Conservation (phyloP, 176 grass and related monocot species). For the Thinopyrum elongatum region DNA sequence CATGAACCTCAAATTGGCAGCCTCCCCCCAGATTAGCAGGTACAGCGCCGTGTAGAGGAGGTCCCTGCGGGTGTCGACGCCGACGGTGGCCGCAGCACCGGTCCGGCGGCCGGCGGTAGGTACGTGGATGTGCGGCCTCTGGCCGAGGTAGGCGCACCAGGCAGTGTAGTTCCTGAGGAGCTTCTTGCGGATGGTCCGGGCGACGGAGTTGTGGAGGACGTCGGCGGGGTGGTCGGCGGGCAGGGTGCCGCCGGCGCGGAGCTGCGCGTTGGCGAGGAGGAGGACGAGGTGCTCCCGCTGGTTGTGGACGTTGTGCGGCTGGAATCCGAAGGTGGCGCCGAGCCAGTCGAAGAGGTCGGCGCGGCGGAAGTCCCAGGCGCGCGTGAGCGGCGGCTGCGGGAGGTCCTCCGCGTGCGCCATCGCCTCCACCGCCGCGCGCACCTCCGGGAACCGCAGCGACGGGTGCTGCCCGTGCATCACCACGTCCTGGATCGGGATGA, state of each 20-base stretch:
- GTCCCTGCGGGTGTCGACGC: conserved; percentile 48
- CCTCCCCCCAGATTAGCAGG: conserved; percentile 95
- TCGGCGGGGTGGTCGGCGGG: conserved; percentile 41
- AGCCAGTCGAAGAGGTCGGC: conserved; percentile 96
- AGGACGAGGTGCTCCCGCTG: conserved; percentile 98
- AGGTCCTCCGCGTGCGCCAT: conserved; percentile 51
- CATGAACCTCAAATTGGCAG: conserved; percentile 88
- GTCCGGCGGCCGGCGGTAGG: neutral
- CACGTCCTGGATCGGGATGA: conserved; percentile 88
- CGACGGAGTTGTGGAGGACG: conserved; percentile 52
- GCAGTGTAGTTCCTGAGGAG: conserved; percentile 76
- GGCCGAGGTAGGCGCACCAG: conserved; percentile 82
- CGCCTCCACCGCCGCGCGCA: conserved; percentile 68
- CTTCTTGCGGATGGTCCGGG: conserved; percentile 65
- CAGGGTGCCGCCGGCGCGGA: conserved; percentile 36
- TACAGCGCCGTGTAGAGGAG: conserved; percentile 81
- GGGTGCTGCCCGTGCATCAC: conserved; percentile 56
- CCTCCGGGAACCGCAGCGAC: conserved; percentile 73
- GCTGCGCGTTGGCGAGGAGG: conserved; percentile 93
- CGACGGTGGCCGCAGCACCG: neutral
- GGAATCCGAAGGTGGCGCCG: conserved; percentile 85
- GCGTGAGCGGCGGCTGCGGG: conserved; percentile 41
- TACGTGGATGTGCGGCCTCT: conserved; percentile 48
- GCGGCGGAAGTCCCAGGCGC: conserved; percentile 21
- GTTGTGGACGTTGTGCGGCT: conserved; percentile 80